These are phyloP conservation scores for Crithidia thermophila DNA, from an alignment of 208 protist species.

Conservation along the genomic window DNA sequence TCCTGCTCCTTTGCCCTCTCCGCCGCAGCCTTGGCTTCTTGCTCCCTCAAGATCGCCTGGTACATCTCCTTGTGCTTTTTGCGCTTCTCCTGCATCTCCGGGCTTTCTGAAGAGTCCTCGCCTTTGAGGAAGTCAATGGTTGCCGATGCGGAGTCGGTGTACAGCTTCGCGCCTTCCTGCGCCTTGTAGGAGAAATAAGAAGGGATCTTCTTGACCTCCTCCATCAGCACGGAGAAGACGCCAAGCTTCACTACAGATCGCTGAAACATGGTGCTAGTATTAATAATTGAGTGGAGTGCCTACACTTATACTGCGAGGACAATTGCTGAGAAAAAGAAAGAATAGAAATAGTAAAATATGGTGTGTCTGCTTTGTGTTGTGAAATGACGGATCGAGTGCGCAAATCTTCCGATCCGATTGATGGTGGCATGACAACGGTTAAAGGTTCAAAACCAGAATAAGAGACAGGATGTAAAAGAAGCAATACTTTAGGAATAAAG, in stretches of 20 bases:
- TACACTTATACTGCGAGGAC: no score
- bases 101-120: slow-evolving; percentile 41
- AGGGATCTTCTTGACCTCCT: slow-evolving; percentile 57
- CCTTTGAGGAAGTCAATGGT: slow-evolving; percentile 52
- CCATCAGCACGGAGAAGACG: slow-evolving; percentile 45
- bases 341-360: no score
- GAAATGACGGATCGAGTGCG: no score
- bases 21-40: slow-evolving; percentile 30
- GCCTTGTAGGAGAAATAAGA: slow-evolving; percentile 33
- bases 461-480: no score
- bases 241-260: slow-evolving; percentile 21
- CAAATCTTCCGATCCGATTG: no score
- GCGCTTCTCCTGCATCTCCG: slow-evolving; percentile 42
- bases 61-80: slow-evolving; percentile 69
- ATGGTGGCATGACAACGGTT: no score
- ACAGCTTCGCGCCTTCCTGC: slow-evolving; percentile 32
- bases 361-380: no score
- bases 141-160: slow-evolving; percentile 42
- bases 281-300: no score
- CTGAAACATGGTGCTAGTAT: slow-evolving; percentile 33
- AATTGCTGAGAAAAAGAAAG: no score
- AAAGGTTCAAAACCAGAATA: no score
- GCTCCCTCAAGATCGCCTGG: slow-evolving; percentile 50
- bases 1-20: slow-evolving; percentile 9
- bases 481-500: no score